Base-by-base conservation (phyloP, 116 monocot species). In the Cymodocea nodosa region DNA sequence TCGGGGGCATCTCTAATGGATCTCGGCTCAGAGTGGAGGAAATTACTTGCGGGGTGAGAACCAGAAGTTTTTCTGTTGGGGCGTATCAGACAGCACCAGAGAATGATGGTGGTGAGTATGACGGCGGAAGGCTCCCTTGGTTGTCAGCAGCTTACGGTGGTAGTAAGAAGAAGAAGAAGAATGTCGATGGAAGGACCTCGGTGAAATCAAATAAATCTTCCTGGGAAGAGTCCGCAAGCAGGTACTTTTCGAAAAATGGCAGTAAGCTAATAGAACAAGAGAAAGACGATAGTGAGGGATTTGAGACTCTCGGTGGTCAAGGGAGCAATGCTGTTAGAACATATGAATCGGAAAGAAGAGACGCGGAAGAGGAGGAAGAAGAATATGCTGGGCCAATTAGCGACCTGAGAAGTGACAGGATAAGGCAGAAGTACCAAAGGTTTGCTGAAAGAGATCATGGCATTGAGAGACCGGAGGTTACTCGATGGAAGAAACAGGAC, bases 191-290 rank as follows among this genome's bases (percentile, higher is more conserved):
- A 37, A 70, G 51, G 13, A 24, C 63, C 4, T 22, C 12, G 36
- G 67, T 51, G 15, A 44, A 60, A 13, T 10, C 9, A 23, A 58
- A 5, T 52, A 59, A 61, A 20, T 84, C 84, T 9, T 72, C 94
- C 0, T 94, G 89, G 94, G 89, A 84, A 54, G 77, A 62, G 50
- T 89, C 87, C 0, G 94, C 89, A 0, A 82, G 84, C 52, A 87
- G 39, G 4, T 89, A 81, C 68, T 76, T 89, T 44, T 76, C 74
- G 15, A 84, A 62, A 72, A 73, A 79, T 51, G 65, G 63, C 16
- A 62, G 63, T 14, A 53, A 24, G 24, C 23, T n/a, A 50, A 24
- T 54, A 40, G 35, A 49, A 50, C 73, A 72, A 2, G 44, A 61
- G 16, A 52, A 10, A 5, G 56, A 4, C n/a, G 23, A 51, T 25